A percentile compares a stretch with the other conserved stretches of the same genome.
phyloP scores from a whole-genome alignment of 176 grass and related monocot genomes.

The Musa beccarii region DNA sequence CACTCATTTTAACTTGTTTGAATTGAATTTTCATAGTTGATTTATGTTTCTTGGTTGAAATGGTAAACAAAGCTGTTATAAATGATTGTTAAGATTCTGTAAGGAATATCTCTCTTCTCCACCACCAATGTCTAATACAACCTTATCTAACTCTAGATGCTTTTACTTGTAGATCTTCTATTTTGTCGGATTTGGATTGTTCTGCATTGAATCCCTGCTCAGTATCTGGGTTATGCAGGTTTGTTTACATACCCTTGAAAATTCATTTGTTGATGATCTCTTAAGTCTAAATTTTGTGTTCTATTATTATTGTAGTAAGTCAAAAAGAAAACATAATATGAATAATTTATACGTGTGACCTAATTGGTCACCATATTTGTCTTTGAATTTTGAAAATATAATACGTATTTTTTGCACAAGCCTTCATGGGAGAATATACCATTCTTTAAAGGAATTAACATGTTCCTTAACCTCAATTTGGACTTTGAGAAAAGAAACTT shows the following conservation, averaged over 20 bases:
- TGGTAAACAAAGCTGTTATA: not conserved
- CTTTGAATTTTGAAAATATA: no score
- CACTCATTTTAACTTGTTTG: no score
- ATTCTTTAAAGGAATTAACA: not conserved
- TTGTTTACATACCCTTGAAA: not conserved
- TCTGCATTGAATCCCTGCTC: conserved; percentile 44
- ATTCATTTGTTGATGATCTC: not conserved
- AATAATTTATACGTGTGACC: no score
- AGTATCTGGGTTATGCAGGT: conserved; percentile 79
- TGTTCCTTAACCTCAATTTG: not conserved
- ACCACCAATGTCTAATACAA: not conserved
- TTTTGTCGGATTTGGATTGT: conserved; percentile 55
- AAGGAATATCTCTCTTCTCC: not conserved
- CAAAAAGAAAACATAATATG: no score
- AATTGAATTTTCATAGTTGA: no score
- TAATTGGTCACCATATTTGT: no score
- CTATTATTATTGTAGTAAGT: not conserved
- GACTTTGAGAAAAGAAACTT: not conserved
- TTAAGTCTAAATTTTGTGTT: not conserved
- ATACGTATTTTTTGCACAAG: no score
- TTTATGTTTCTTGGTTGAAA: not conserved
- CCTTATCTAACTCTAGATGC: not conserved
- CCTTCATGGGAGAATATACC: not conserved
- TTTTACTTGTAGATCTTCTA: conserved; percentile 51
- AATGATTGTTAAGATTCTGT: not conserved